Conservation (phyloP, 768 basidiomycete genomes). For the Gymnopilus junonius region DNA sequence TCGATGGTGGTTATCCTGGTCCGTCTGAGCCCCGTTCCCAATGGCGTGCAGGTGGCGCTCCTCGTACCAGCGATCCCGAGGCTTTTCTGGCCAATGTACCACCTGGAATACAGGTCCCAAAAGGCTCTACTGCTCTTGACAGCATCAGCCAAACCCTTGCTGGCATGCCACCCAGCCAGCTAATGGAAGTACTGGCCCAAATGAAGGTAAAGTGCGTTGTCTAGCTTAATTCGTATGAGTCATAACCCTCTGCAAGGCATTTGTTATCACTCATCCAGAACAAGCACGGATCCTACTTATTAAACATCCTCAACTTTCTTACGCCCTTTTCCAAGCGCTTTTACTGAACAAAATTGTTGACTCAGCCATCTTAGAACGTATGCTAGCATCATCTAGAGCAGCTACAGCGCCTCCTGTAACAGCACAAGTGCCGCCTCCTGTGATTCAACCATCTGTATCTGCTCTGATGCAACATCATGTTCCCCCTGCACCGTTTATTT, state of each 20-base stretch:
- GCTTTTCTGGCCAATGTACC: constrained; percentile 73
- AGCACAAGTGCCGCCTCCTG: constrained; percentile 22
- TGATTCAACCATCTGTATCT: constrained; percentile 28
- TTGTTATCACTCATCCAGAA: constrained; percentile 90
- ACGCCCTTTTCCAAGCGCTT: constrained; percentile 95
- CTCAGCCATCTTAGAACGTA: constrained; percentile 78
- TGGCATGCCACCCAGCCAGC: constrained; percentile 78
- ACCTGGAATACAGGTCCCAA: constrained; percentile 72
- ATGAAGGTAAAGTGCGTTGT: constrained; percentile 81
- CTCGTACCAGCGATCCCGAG: constrained; percentile 43
- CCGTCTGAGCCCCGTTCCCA: constrained; percentile 57
- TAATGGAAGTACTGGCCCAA: constrained; percentile 94
- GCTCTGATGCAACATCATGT: constrained; percentile 53
- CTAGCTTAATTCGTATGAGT: neutral
- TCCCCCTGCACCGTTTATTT: constrained; percentile 36
- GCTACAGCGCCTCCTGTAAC: constrained; percentile 22
- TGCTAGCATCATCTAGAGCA: constrained; percentile 45
- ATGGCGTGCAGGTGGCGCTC: constrained; percentile 55
- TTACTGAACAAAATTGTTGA: constrained; percentile 94
- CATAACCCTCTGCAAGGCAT: constrained; percentile 61
- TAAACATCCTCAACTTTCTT: constrained; percentile 90
- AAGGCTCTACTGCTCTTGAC: constrained; percentile 76
- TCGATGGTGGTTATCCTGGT: constrained; percentile 67
- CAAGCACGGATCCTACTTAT: constrained; percentile 81
- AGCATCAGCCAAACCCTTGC: constrained; percentile 87